Evolutionary conservation across 345 rosid species (phyloP).

Genomic region (Citrus maxima): DNA sequence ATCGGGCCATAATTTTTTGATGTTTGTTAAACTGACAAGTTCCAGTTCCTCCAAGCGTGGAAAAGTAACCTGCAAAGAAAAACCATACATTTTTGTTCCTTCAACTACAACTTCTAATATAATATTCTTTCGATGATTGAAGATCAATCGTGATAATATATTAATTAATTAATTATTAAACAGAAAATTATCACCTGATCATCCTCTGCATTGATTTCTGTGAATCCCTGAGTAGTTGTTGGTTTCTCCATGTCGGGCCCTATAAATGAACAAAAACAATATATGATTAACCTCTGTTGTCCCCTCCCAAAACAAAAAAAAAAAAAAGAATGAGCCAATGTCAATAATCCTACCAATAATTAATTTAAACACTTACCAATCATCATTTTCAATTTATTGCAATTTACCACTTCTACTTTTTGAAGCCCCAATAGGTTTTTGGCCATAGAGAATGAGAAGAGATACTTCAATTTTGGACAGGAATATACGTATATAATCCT

Average conservation of each 20-base stretch:
- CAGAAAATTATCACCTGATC: not conserved
- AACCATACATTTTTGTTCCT: not conserved
- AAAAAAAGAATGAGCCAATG: not conserved
- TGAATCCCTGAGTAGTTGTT: not conserved
- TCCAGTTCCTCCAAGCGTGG: not conserved
- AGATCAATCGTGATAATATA: no score
- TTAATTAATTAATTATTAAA: no score
- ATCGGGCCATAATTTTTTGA: not conserved
- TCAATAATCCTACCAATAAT: not conserved
- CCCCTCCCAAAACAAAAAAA: no score
- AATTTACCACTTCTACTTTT: not conserved
- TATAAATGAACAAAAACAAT: no score
- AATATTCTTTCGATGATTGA: no score
- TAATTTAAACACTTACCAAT: not conserved
- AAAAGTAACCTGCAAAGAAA: not conserved
- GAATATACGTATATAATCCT: not conserved
- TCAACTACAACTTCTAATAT: not conserved
- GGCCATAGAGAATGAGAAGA: no score
- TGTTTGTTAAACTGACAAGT: not conserved
- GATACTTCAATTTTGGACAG: not conserved
- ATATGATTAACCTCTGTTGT: no score
- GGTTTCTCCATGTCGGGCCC: no score
- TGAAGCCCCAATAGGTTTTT: no score
- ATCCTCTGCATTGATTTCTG: not conserved
- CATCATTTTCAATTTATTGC: constrained; percentile 10